phyloP scores from a whole-genome alignment of 2,329 filamentous ascomycete species.

The Annulohypoxylon truncatum region DNA sequence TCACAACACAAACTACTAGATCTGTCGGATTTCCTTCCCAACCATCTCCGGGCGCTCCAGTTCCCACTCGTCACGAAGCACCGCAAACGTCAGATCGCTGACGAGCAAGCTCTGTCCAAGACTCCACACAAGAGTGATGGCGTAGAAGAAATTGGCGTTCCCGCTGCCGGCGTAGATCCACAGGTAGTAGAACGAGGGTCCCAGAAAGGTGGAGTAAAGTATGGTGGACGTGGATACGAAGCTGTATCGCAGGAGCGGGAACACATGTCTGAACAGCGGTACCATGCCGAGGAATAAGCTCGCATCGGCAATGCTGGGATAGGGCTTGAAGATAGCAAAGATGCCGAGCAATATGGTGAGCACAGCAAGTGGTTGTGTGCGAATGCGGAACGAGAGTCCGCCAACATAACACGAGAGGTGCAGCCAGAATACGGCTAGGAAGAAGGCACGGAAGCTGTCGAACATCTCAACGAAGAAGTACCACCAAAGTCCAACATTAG shows the following conservation, averaged over 20 bases:
- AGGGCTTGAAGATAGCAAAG: conserved; percentile 96
- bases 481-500: conserved; percentile 98
- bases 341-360: conserved; percentile 87
- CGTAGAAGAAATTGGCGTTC: conserved; percentile 99
- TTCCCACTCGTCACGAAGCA: conserved; percentile 93
- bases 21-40: conserved; percentile 87
- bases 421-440: conserved; percentile 97
- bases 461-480: conserved; percentile 99
- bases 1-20: conserved; percentile 61
- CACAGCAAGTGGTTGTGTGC: conserved; percentile 87
- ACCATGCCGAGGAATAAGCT: conserved; percentile 86
- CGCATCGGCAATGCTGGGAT: conserved; percentile 91
- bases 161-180: conserved; percentile 99
- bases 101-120: conserved; percentile 87
- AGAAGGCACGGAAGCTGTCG: conserved; percentile 96
- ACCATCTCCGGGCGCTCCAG: conserved; percentile 89
- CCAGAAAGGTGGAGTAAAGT: conserved; percentile 87
- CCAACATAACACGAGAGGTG: conserved; percentile 92
- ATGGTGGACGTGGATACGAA: conserved; percentile 87
- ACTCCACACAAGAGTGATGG: conserved; percentile 98
- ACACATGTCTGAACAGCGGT: conserved; percentile 89
- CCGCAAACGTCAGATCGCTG: conserved; percentile 88
- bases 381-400: conserved; percentile 83
- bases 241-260: conserved; percentile 92
- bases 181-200: conserved; percentile 94